Conservation (phyloP, 1,284 basidiomycete species). For the Paramarasmius palmivorus region DNA sequence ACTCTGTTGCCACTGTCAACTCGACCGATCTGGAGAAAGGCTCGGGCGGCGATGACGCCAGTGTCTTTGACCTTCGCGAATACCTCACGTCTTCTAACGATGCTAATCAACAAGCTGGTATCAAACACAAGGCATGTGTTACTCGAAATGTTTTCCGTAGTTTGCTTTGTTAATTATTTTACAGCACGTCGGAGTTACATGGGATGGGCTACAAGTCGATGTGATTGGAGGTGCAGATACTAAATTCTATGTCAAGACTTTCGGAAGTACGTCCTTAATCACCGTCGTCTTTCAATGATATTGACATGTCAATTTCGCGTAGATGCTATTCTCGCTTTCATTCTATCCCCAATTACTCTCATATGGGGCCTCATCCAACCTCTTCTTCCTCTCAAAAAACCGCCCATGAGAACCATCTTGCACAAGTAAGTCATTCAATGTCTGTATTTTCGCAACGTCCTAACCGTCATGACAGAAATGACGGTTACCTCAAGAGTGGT, state of each 20-base stretch:
- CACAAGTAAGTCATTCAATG: constrained; percentile 52
- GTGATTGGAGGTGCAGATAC: constrained; percentile 62
- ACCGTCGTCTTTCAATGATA: constrained; percentile 3
- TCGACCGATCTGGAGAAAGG: constrained; percentile 13
- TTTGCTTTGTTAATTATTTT: constrained; percentile 2
- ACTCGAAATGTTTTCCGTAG: not conserved
- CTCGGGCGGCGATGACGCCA: constrained; percentile 16
- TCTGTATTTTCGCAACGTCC: constrained; percentile 24
- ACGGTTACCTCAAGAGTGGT: constrained; percentile 72
- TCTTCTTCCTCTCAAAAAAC: constrained; percentile 49
- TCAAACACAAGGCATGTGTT: constrained; percentile 66
- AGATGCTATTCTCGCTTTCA: constrained; percentile 64
- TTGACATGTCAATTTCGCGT: constrained; percentile 15
- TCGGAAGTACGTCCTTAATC: constrained; percentile 45
- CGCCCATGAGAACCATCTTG: constrained; percentile 56
- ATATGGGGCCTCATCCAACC: constrained; percentile 50
- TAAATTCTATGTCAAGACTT: constrained; percentile 71
- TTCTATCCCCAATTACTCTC: constrained; percentile 54
- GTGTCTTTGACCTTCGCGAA: constrained; percentile 69
- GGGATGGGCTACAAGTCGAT: constrained; percentile 74
- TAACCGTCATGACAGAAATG: constrained; percentile 49
- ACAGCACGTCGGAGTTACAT: constrained; percentile 76
- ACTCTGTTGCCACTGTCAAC: constrained; percentile 3
- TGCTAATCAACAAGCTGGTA: constrained; percentile 67
- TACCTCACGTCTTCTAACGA: constrained; percentile 74